These are phyloP conservation scores for Coemansia sp. DNA, from an alignment of 192 early-diverging fungal genomes.

Conservation along the genomic window DNA sequence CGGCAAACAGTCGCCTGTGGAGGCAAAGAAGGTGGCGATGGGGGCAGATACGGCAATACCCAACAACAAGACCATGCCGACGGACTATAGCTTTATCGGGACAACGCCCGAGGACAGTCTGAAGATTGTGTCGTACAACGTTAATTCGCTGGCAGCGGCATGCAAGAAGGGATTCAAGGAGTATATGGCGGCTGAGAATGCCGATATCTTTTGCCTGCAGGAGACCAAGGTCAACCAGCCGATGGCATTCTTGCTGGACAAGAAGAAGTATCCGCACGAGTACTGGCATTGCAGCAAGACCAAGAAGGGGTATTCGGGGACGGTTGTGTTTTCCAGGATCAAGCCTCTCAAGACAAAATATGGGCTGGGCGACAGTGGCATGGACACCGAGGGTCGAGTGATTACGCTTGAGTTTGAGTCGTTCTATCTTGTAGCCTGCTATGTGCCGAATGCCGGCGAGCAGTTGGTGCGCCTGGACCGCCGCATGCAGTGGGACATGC, in stretches of 20 bases:
- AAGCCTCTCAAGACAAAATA: constrained; percentile 64
- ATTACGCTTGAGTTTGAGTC: constrained; percentile 69
- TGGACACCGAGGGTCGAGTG: constrained; percentile 68
- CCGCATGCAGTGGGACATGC: constrained; percentile 63
- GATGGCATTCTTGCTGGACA: constrained; percentile 58
- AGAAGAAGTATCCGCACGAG: constrained; percentile 67
- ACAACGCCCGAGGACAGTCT: constrained; percentile 52
- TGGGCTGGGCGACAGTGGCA: constrained; percentile 58
- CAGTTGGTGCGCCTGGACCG: constrained; percentile 69
- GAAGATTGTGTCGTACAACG: constrained; percentile 78
- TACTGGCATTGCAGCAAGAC: constrained; percentile 64
- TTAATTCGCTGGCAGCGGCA: constrained; percentile 69
- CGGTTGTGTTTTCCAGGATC: constrained; percentile 76
- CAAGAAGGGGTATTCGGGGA: constrained; percentile 82
- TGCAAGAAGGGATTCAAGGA: constrained; percentile 78
- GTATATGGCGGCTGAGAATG: constrained; percentile 74
- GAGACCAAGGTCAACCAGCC: constrained; percentile 83
- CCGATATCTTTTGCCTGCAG: constrained; percentile 81
- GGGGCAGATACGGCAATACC: constrained; percentile 21
- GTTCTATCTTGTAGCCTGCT: constrained; percentile 68
- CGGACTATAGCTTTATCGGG: constrained; percentile 57
- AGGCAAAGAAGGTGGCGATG: constrained; percentile 19
- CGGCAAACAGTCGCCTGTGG: neutral
- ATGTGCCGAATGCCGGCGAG: constrained; percentile 80
- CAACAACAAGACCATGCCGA: constrained; percentile 70